Conservation (phyloP, 805 yeast genomes). For the Spathaspora girioi region DNA sequence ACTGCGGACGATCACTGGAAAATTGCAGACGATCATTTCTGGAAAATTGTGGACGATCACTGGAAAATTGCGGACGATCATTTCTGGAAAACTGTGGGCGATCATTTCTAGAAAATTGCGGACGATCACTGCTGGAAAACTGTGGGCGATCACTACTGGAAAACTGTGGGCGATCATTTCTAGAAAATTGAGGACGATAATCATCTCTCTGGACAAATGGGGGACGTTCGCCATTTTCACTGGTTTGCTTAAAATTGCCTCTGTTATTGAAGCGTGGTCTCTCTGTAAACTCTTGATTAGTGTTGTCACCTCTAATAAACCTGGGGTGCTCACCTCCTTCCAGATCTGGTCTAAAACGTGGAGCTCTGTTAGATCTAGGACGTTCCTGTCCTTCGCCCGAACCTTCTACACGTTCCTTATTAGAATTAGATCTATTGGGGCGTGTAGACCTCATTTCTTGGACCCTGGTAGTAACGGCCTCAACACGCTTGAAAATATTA, state of each 20-base stretch:
- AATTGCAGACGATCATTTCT: too few relatives aligned
- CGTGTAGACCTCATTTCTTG: neutral
- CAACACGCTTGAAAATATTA: conserved; percentile 35
- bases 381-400: neutral
- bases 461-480: conserved; percentile 20
- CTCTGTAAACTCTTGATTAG: neutral
- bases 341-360: neutral
- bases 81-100: neutral
- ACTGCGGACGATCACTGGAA: too few relatives aligned
- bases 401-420: neutral
- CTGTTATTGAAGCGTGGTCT: neutral
- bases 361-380: neutral
- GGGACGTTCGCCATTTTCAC: neutral
- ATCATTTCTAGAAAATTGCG: too few relatives aligned
- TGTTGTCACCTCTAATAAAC: neutral
- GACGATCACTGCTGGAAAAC: too few relatives aligned
- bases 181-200: neutral
- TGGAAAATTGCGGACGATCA: too few relatives aligned
- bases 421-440: neutral
- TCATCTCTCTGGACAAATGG: neutral
- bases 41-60: neutral
- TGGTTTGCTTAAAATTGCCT: neutral
- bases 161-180: too few relatives aligned
- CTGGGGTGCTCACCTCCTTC: neutral
- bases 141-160: too few relatives aligned